Percentiles rank a stretch among this genome's conserved stretches.
Evolutionary conservation across 2,329 filamentous ascomycete genomes (phyloP).

Genomic region (Cryoendolithus antarcticus): DNA sequence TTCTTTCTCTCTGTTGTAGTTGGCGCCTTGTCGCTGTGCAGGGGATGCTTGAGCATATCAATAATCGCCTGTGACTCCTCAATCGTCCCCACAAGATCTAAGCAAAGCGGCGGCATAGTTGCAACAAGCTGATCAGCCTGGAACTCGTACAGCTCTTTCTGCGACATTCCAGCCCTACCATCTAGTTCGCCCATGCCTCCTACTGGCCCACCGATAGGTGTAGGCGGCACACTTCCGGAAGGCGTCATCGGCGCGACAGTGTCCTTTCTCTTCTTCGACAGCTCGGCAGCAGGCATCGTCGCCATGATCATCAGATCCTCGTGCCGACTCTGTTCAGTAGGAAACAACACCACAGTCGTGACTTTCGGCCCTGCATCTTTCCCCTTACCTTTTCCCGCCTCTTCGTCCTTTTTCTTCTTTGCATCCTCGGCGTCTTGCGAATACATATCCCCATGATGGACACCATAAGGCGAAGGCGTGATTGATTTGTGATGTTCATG

Average conservation of each 20-base stretch:
- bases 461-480: conserved; percentile 71
- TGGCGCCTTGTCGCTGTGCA: conserved; percentile 64
- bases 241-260: conserved; percentile 8
- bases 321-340: conserved; percentile 63
- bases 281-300: conserved; percentile 48
- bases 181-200: conserved; percentile 39
- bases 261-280: conserved; percentile 32
- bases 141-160: conserved; percentile 57
- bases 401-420: conserved; percentile 24
- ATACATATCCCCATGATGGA: no score
- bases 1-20: conserved; percentile 82
- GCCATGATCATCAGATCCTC: conserved; percentile 67
- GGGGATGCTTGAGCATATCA: conserved; percentile 59
- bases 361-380: conserved; percentile 41
- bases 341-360: conserved; percentile 70
- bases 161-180: conserved; percentile 41
- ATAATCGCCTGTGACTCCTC: conserved; percentile 62
- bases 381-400: conserved; percentile 21
- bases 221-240: conserved; percentile 43
- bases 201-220: conserved; percentile 33
- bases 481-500: conserved; percentile 87
- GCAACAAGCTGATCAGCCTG: conserved; percentile 65
- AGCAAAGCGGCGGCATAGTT: conserved; percentile 60
- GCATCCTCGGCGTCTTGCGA: conserved; percentile 7
- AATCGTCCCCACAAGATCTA: conserved; percentile 60